Conservation (phyloP, 371 early-diverging fungal species). For the Mucor saturninus region DNA sequence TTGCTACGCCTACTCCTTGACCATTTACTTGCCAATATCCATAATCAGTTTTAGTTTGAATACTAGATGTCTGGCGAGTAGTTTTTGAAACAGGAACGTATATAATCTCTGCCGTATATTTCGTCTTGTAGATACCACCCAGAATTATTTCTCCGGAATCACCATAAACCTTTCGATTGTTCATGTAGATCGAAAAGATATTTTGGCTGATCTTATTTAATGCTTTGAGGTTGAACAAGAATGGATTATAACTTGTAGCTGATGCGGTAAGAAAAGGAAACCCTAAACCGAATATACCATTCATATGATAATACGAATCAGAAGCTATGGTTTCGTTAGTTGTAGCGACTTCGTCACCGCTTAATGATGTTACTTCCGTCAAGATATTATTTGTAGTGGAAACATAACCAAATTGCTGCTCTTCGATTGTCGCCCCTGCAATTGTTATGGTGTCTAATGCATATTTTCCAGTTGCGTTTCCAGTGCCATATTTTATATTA, state of each 20-base stretch:
- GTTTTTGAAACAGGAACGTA: constrained; percentile 46
- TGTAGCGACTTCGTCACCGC: background rate
- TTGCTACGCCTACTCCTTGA: constrained; percentile 31
- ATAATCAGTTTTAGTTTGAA: constrained; percentile 14
- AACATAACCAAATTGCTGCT: constrained; percentile 47
- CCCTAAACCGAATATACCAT: constrained; percentile 54
- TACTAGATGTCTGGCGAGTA: background rate
- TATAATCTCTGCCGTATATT: constrained; percentile 52
- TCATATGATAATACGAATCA: constrained; percentile 12
- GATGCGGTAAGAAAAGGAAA: constrained; percentile 46
- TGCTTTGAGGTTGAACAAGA: constrained; percentile 45
- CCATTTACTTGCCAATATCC: constrained; percentile 50
- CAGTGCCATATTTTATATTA: constrained; percentile 40
- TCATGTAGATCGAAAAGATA: constrained; percentile 48
- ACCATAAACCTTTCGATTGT: constrained; percentile 20
- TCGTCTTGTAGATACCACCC: constrained; percentile 58
- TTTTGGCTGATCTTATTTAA: constrained; percentile 35
- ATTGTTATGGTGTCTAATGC: constrained; percentile 32
- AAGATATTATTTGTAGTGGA: constrained; percentile 27
- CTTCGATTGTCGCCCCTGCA: constrained; percentile 36
- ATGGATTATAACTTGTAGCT: constrained; percentile 39
- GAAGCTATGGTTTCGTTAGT: background rate
- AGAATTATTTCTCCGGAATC: constrained; percentile 61
- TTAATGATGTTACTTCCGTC: constrained; percentile 13
- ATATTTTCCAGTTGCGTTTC: constrained; percentile 39